Conservation (phyloP, 2,329 filamentous ascomycete genomes). For the Phaeomoniella chlamydospora region DNA sequence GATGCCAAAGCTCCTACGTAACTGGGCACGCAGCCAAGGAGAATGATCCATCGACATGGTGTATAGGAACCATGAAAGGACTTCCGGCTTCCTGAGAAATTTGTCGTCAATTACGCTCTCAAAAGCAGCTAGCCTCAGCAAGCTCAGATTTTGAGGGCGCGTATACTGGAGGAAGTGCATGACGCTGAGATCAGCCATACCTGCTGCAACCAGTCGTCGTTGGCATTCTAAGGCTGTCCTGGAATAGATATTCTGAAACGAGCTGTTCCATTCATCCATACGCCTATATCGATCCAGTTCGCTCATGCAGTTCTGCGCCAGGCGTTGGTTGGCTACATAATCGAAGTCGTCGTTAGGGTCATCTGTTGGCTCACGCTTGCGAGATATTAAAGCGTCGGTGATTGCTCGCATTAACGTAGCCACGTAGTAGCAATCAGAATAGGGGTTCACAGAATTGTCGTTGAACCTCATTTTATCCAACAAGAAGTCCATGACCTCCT, state of each 20-base stretch:
- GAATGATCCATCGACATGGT: conserved; percentile 42
- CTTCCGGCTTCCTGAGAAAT: conserved; percentile 32
- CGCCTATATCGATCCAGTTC: conserved; percentile 49
- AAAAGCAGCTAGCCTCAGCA: conserved; percentile 46
- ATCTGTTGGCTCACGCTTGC: conserved; percentile 19
- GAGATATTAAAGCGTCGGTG: conserved; percentile 37
- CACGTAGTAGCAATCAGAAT: conserved; percentile 81
- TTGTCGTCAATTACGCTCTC: conserved; percentile 41
- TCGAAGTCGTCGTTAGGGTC: conserved; percentile 29
- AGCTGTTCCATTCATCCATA: conserved; percentile 53
- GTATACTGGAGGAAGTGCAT: conserved; percentile 49
- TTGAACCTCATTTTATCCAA: conserved; percentile 85
- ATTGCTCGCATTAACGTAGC: conserved; percentile 58
- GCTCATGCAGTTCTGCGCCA: conserved; percentile 41
- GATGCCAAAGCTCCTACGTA: conserved; percentile 38
- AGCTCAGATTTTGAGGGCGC: conserved; percentile 42
- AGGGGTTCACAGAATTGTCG: conserved; percentile 79
- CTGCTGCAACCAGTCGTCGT: conserved; percentile 37
- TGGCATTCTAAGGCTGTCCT: conserved; percentile 47
- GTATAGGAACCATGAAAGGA: conserved; percentile 43
- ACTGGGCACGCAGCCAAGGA: conserved; percentile 38
- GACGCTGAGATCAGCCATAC: conserved; percentile 35
- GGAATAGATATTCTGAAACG: conserved; percentile 50
- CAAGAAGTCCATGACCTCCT: conserved; percentile 67
- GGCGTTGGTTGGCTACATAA: conserved; percentile 31